phyloP scores from a whole-genome alignment of 805 yeast genomes.

The Lipomyces yamanashiensis region DNA sequence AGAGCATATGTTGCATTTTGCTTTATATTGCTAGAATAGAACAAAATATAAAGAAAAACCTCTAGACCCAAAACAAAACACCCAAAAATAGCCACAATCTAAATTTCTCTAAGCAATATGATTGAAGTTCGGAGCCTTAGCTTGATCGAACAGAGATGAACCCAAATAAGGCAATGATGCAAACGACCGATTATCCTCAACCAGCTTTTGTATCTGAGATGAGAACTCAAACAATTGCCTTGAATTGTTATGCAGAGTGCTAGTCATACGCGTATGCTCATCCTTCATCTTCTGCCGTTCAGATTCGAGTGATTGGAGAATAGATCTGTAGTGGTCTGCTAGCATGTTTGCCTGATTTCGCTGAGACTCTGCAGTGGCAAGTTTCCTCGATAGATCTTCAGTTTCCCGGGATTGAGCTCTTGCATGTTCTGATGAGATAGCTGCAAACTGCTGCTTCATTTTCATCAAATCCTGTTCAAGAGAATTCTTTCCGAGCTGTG shows the following conservation, averaged over 20 bases:
- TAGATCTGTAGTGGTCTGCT: not conserved
- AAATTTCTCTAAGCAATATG: not conserved
- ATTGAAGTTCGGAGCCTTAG: not conserved
- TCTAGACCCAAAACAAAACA: not conserved
- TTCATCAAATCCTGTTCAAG: conserved; percentile 19
- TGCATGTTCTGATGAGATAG: not conserved
- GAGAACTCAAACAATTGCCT: conserved; percentile 18
- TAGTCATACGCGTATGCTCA: conserved; percentile 4
- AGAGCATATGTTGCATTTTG: not conserved
- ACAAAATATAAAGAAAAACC: not conserved
- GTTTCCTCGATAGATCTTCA: not conserved
- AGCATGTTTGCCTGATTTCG: not conserved
- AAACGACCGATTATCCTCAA: conserved; percentile 17
- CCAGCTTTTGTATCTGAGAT: conserved; percentile 23
- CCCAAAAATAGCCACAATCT: not conserved
- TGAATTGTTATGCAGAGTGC: conserved; percentile 11
- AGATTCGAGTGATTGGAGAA: conserved; percentile 13
- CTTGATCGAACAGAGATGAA: conserved; percentile 1
- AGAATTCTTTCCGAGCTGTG: conserved; percentile 40
- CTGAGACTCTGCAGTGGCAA: not conserved
- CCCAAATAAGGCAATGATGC: conserved; percentile 9
- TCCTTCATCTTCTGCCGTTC: conserved; percentile 19
- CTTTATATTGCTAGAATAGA: not conserved
- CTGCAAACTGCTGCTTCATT: conserved; percentile 14
- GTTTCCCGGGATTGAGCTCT: not conserved